Conservation (phyloP, 2,329 filamentous ascomycete genomes). For the Onygenales sp. region DNA sequence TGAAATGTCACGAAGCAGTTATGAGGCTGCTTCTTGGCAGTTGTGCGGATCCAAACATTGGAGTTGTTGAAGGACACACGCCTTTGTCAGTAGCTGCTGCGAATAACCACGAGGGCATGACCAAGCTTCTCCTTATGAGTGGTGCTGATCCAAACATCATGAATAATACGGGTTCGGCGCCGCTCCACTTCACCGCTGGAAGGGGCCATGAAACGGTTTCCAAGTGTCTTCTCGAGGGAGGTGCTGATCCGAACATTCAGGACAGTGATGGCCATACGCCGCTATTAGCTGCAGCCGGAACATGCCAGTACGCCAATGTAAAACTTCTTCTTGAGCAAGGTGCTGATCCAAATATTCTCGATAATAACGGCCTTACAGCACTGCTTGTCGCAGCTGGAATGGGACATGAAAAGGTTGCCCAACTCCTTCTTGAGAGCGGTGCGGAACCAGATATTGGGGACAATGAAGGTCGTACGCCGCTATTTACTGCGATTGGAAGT, state of each 20-base stretch:
- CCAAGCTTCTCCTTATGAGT: background rate
- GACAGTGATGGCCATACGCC: background rate
- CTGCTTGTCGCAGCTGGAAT: background rate
- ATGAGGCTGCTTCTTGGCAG: background rate
- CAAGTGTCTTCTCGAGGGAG: background rate
- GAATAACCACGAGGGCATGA: background rate
- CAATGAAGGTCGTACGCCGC: background rate
- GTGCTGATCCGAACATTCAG: background rate
- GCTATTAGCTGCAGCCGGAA: background rate
- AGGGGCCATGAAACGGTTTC: background rate
- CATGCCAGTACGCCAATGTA: background rate
- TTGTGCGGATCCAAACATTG: background rate
- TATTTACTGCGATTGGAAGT: background rate
- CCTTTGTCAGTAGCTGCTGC: background rate
- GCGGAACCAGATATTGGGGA: background rate
- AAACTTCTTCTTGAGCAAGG: background rate
- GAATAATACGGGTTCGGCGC: background rate
- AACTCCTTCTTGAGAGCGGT: background rate
- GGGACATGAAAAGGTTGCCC: background rate
- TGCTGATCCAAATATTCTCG: background rate
- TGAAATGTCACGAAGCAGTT: background rate
- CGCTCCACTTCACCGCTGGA: background rate
- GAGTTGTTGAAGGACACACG: background rate
- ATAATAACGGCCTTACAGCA: background rate
- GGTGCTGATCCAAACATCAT: background rate